These are phyloP conservation scores for Globisporangium spinosum DNA, from an alignment of 352 stramenopile species.

Conservation along the genomic window DNA sequence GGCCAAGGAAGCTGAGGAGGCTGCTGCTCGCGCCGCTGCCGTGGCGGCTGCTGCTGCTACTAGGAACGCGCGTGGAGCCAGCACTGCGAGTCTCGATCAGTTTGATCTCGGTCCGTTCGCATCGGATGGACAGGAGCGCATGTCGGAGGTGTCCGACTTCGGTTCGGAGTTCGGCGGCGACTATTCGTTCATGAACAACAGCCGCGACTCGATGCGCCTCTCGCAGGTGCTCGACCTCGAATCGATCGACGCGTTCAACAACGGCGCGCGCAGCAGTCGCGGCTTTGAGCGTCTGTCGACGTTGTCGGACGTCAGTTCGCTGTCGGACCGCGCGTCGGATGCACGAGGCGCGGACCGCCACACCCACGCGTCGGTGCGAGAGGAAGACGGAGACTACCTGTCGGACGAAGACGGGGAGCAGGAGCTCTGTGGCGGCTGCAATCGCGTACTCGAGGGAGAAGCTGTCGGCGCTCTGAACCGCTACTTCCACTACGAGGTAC, in stretches of 20 bases:
- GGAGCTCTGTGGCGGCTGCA: conserved; percentile 68
- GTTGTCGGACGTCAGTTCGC: conserved; percentile 55
- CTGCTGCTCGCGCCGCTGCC: conserved; percentile 22
- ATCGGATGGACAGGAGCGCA: conserved; percentile 38
- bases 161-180: conserved; percentile 50
- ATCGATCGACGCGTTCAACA: conserved; percentile 48
- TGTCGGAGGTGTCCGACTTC: conserved; percentile 67
- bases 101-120: conserved; percentile 62
- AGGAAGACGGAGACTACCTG: conserved; percentile 42
- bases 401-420: conserved; percentile 70
- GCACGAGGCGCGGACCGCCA: conserved; percentile 2
- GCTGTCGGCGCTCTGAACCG: conserved; percentile 75
- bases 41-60: conserved; percentile 28
- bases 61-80: conserved; percentile 26
- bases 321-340: conserved; percentile 40
- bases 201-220: conserved; percentile 65
- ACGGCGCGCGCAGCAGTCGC: conserved; percentile 16
- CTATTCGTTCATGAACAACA: conserved; percentile 57
- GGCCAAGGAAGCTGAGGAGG: conserved; percentile 26
- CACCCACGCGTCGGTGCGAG: conserved; percentile 14
- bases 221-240: conserved; percentile 80
- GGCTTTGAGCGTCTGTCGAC: conserved; percentile 32
- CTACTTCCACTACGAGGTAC: conserved; percentile 80
- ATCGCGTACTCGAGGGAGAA: conserved; percentile 68
- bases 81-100: conserved; percentile 49